These are phyloP conservation scores for Physcomitrium patens DNA, from an alignment of 225 moss, liverwort and hornwort species.

Conservation along the genomic window DNA sequence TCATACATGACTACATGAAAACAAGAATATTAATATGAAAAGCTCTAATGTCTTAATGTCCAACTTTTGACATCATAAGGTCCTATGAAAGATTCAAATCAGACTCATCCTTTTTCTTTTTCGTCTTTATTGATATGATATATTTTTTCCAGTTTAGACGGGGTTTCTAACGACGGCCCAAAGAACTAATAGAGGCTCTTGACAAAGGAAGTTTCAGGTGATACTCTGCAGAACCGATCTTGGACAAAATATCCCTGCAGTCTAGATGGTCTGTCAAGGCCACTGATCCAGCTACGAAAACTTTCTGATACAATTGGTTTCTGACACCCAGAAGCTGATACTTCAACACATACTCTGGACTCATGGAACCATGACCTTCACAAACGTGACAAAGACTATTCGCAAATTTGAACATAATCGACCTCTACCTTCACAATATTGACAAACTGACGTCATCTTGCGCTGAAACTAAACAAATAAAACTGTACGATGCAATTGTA, in stretches of 20 bases:
- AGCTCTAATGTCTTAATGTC: background rate
- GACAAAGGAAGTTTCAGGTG: background rate
- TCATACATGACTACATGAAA: background rate
- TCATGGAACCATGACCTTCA: background rate
- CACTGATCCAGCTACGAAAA: constrained; percentile 10
- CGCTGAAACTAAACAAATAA: background rate
- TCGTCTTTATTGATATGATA: too few relatives aligned
- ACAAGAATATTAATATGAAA: background rate
- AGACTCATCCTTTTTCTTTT: background rate
- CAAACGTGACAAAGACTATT: background rate
- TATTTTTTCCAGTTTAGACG: too few relatives aligned
- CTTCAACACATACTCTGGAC: background rate
- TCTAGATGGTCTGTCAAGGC: background rate
- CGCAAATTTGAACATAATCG: background rate
- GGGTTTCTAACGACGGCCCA: background rate
- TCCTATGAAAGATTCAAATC: background rate
- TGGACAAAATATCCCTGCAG: background rate
- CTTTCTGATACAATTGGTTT: background rate
- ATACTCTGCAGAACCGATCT: background rate
- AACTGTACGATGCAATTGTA: background rate
- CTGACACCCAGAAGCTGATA: background rate
- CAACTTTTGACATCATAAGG: background rate
- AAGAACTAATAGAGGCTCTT: background rate
- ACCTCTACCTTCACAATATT: background rate
- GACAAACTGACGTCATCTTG: constrained; percentile 1